Evolutionary conservation across 306 rosid species (phyloP), one percentile per base, ranked within the genome.

Genomic region (Inga leiocalycina): DNA sequence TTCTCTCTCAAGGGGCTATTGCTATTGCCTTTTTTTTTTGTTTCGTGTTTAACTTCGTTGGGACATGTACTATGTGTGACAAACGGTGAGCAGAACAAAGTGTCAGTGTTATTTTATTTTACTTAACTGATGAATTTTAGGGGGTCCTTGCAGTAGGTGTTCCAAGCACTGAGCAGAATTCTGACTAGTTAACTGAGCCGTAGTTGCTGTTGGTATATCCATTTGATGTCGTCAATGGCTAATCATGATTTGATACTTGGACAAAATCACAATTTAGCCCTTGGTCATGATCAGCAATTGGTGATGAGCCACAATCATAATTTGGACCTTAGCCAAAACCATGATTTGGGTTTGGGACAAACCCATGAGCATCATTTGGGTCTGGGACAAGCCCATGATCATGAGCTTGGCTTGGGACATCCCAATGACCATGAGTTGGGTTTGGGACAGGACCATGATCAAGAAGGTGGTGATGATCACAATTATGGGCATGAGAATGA

Each of bases 201-300:
- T 57, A 16, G 76, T 54, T 34, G 56, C 77, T 83, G 43, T 71
- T 79, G 41, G 30, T 30, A 70, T 24, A 80, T 54, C 51, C 68
- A 22, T 79, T 86, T 70, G 62, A 71, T 81, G 56, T 57, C 80
- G 68, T 77, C 82, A 86, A 92, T 93, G 97, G 91, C 97, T 49
- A 90, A 88, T 86, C 93, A 93, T 79, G 97, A 93, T 51, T 71
- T 93, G 89, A 86, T 95, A 66, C 90, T 95, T 75, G 95, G 93
- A 61, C 93, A 91, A 80, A 88, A 79, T 86, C 97, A 88, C 80
- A 90, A 82, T 86, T 66, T 88, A 79, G 90, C 89, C 11, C 89
- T 84, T 51, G 91, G 93, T 78, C 97, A 89, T 82, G 92, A 91
- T 82, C 98, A 88, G 81, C 97, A 85, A 43, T 72, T 88, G 88